Percentiles rank a stretch among this genome's conserved stretches.
These are phyloP conservation scores for Raphidocelis subcapitata DNA, from an alignment of 139 green algal species.

Conservation along the genomic window DNA sequence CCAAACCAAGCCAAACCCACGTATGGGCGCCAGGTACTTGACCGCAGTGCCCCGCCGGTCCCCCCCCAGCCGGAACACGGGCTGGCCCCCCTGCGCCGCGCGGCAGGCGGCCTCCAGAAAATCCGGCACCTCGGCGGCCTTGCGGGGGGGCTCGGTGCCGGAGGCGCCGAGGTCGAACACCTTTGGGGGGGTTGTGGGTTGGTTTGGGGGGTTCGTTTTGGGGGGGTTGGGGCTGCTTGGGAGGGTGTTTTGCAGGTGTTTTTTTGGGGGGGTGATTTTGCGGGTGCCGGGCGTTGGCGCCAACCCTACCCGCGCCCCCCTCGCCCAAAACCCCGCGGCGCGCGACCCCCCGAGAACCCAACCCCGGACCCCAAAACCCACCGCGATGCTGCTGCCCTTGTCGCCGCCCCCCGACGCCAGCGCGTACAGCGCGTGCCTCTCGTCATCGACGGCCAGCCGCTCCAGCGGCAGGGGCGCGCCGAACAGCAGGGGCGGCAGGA, in stretches of 20 bases:
- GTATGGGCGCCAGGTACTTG: conserved; percentile 73
- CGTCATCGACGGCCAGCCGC: conserved; percentile 75
- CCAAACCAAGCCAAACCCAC: too few species aligned
- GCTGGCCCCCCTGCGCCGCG: conserved; percentile 34
- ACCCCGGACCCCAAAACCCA: conserved; percentile 12
- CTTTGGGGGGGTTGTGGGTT: conserved; percentile 38
- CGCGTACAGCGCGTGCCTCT: conserved; percentile 85
- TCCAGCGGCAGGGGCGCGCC: conserved; percentile 53
- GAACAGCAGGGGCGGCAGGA: conserved; percentile 66
- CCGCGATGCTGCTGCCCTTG: conserved; percentile 63
- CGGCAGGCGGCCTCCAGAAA: conserved; percentile 44
- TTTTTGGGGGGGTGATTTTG: too few species aligned
- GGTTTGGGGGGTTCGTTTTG: too few species aligned
- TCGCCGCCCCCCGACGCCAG: too few species aligned
- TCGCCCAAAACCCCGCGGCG: too few species aligned
- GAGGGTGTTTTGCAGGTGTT: too few species aligned
- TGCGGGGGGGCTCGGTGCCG: conserved; percentile 48
- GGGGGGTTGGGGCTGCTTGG: too few species aligned
- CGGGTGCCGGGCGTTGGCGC: too few species aligned
- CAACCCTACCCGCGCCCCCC: too few species aligned
- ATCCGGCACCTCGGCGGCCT: conserved; percentile 71
- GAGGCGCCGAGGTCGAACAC: conserved; percentile 86
- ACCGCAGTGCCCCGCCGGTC: conserved; percentile 62
- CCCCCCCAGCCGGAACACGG: conserved; percentile 60
- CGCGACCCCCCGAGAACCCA: too few species aligned